phyloP scores from a whole-genome alignment of 768 basidiomycete genomes.

The Chiua virens region DNA sequence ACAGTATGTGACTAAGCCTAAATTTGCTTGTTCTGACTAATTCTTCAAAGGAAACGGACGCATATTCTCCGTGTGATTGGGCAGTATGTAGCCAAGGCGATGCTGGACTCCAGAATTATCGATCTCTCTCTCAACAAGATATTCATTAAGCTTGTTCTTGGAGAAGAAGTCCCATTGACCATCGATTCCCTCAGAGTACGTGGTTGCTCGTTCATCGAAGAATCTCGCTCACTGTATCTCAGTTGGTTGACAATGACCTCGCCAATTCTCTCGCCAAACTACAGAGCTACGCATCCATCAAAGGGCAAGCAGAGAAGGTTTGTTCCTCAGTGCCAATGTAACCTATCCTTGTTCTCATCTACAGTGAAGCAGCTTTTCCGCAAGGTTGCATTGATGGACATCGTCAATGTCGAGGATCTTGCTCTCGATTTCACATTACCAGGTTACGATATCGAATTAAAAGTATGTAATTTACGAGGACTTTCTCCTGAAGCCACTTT shows the following conservation, averaged over 20 bases:
- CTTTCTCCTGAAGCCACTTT: not conserved
- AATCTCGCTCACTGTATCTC: conserved; percentile 7
- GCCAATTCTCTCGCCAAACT: conserved; percentile 85
- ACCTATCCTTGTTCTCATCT: not conserved
- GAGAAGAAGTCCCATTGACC: conserved; percentile 80
- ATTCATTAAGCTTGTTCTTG: conserved; percentile 90
- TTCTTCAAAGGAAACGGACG: conserved; percentile 64
- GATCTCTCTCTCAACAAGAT: conserved; percentile 93
- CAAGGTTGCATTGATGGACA: conserved; percentile 58
- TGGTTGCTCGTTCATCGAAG: conserved; percentile 2
- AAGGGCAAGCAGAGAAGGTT: conserved; percentile 57
- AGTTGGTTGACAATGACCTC: conserved; percentile 84
- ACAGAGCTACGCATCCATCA: conserved; percentile 59
- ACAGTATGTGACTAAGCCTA: conserved; percentile 49
- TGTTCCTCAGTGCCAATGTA: not conserved
- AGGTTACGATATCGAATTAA: conserved; percentile 91
- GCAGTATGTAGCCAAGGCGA: conserved; percentile 94
- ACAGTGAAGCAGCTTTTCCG: conserved; percentile 44
- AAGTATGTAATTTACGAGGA: conserved; percentile 46
- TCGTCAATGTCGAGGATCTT: conserved; percentile 79
- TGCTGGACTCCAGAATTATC: conserved; percentile 96
- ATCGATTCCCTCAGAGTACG: conserved; percentile 80
- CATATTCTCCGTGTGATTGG: conserved; percentile 90
- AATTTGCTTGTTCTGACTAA: not conserved
- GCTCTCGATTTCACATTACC: conserved; percentile 96